Evolutionary conservation across 257 asterid species (phyloP).

Genomic region (Verbascum thapsus): DNA sequence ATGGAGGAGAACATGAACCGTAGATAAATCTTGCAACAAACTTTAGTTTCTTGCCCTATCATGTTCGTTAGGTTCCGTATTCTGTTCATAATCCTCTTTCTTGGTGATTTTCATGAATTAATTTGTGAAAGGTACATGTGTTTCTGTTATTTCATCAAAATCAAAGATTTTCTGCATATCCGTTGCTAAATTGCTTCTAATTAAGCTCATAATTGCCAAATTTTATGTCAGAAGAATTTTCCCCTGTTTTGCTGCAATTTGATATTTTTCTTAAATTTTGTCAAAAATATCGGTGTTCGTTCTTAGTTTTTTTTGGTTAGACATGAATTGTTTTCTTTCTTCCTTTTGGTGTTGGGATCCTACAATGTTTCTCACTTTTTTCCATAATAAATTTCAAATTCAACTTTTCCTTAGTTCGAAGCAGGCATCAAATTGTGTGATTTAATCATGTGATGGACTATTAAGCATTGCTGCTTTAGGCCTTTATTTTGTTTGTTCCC

Average conservation of each 20-base stretch:
- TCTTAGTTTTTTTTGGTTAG: neutral
- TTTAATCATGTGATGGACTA: conserved; percentile 29
- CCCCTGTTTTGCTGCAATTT: neutral
- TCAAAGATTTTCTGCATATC: conserved; percentile 19
- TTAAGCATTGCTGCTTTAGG: conserved; percentile 29
- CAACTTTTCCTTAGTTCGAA: conserved; percentile 28
- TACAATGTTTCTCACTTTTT: conserved; percentile 22
- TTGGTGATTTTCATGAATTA: conserved; percentile 19
- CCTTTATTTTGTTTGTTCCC: conserved; percentile 30
- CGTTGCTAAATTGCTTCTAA: conserved; percentile 22
- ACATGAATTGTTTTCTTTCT: neutral
- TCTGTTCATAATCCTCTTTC: neutral
- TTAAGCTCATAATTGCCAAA: neutral
- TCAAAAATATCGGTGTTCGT: conserved; percentile 15
- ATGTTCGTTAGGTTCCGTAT: conserved; percentile 19
- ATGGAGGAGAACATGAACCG: neutral
- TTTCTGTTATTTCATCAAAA: conserved; percentile 11
- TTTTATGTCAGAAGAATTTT: neutral
- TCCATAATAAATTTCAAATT: conserved; percentile 26
- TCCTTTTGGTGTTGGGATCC: conserved; percentile 12
- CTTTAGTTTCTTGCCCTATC: conserved; percentile 11
- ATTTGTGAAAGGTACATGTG: conserved; percentile 18
- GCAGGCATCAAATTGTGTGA: conserved; percentile 30
- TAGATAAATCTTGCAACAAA: neutral
- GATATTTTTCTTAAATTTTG: conserved; percentile 12